Base-by-base conservation (phyloP, 768 basidiomycete species). In the Suillus weaverae region DNA sequence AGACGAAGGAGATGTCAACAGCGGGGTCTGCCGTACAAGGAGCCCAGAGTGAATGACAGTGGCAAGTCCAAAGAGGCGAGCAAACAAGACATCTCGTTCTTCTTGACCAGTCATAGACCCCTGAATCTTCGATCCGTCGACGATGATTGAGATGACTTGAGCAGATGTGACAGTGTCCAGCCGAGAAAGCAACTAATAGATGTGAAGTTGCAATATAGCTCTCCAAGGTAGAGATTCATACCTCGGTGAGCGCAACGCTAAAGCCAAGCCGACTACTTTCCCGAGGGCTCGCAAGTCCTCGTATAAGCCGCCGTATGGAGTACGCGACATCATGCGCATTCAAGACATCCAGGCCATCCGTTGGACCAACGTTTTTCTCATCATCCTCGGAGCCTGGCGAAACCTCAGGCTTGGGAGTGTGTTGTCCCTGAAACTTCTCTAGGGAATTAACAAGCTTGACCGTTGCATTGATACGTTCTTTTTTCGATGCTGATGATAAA, bases 221-320 rank as follows among this genome's bases (percentile, higher is more conserved):
- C 41, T 46, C 38, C 63, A 7, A 50, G 69, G 61, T 57, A 54
- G 38, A 20, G 63, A 41, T 18, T 76, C 86, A 69, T 72, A 97
- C 96, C 83, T 97, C 96, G 0, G 97, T 95, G 69, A 99, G 80
- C 38, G 95, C 95, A 51, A 99, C 97, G 10, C 95, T 94, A 74
- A 98, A 99, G 20, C 97, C 97, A 43, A 98, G 80, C 68, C 97
- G 80, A 76, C 95, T 97, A 75, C 93, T 94, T 74, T 99, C 96
- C 70, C 95, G 83, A 1, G 95, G 91, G 75, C 94, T 96, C 0
- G 92, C 94, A 36, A 99, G 81, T 14, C 97, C 97, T 48, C 95
- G 84, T 20, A 97, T 80, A 41, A 99, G 84, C 18, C 97, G 77
- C 60, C 92, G 86, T 71, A 99, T 88, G 5, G 96, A 92, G 74